Evolutionary conservation across 257 asterid species (phyloP).

Genomic region (Rehmannia glutinosa): DNA sequence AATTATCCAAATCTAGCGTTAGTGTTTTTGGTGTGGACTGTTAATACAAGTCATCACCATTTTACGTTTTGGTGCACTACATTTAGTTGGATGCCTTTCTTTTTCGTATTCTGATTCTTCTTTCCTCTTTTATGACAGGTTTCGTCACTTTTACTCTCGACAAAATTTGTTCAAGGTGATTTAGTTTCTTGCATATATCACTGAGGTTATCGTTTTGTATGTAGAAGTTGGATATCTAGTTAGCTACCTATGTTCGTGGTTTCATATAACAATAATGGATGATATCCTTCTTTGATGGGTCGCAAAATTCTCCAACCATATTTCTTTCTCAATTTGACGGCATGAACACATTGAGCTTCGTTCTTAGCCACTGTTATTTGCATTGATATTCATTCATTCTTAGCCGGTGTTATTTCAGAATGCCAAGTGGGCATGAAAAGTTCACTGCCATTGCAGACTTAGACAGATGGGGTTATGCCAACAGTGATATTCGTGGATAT

Average conservation of each 20-base stretch:
- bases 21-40: no score
- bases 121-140: slow-evolving; percentile 43
- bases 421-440: slow-evolving; percentile 70
- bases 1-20: no score
- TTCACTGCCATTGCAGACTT: slow-evolving; percentile 73
- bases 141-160: slow-evolving; percentile 69
- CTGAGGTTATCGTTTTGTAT: background rate
- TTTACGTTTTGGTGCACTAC: background rate
- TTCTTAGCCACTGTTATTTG: background rate
- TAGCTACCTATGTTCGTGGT: background rate
- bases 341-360: background rate
- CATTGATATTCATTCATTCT: background rate
- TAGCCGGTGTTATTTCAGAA: slow-evolving; percentile 15
- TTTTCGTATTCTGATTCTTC: background rate
- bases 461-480: slow-evolving; percentile 72
- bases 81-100: background rate
- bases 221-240: background rate
- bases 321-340: no score
- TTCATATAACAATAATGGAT: no score
- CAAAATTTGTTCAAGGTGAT: slow-evolving; percentile 78
- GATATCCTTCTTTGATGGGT: no score
- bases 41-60: background rate
- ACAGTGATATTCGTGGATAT: slow-evolving; percentile 75
- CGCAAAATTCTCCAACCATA: background rate
- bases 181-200: background rate